Evolutionary conservation across 2,329 filamentous ascomycete species (phyloP).

Genomic region (Bipolaris victoriae): DNA sequence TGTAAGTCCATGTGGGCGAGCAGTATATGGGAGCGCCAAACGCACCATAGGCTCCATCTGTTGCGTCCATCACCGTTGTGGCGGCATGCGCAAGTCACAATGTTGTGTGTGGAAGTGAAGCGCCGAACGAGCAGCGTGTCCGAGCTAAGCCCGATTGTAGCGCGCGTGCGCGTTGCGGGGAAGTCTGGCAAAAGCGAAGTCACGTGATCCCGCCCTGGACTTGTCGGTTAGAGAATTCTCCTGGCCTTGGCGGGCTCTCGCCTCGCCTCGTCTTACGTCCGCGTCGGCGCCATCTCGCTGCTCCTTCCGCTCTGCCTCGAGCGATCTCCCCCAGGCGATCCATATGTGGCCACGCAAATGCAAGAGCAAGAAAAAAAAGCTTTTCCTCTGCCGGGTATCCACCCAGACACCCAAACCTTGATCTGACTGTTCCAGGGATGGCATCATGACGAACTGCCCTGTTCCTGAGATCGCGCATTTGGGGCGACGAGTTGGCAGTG

Average conservation of each 20-base stretch:
- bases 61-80: slow-evolving; percentile 33
- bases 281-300: slow-evolving; percentile 6
- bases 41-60: slow-evolving; percentile 39
- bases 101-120: slow-evolving; percentile 20
- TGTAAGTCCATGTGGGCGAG: slow-evolving; percentile 14
- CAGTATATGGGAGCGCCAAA: not conserved
- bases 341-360: slow-evolving; percentile 5
- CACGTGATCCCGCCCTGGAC: slow-evolving; percentile 7
- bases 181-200: slow-evolving; percentile 2
- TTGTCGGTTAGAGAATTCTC: not conserved
- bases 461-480: slow-evolving; percentile 9
- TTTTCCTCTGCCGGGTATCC: slow-evolving; percentile 9
- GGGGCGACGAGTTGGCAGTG: slow-evolving; percentile 11
- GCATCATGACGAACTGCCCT: slow-evolving; percentile 9
- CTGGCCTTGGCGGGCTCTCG: not conserved
- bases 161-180: slow-evolving; percentile 27
- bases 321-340: slow-evolving; percentile 7
- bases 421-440: slow-evolving; percentile 1
- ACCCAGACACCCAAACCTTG: slow-evolving; percentile 2
- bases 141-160: slow-evolving; percentile 13
- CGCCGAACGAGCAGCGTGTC: slow-evolving; percentile 20
- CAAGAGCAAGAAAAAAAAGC: slow-evolving; percentile 8
- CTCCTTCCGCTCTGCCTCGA: slow-evolving; percentile 11
- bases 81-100: slow-evolving; percentile 22
- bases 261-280: not conserved